Percentiles rank a stretch among this genome's conserved stretches.
Conservation (phyloP, 83 land plant genomes). For the Thuja plicata region DNA sequence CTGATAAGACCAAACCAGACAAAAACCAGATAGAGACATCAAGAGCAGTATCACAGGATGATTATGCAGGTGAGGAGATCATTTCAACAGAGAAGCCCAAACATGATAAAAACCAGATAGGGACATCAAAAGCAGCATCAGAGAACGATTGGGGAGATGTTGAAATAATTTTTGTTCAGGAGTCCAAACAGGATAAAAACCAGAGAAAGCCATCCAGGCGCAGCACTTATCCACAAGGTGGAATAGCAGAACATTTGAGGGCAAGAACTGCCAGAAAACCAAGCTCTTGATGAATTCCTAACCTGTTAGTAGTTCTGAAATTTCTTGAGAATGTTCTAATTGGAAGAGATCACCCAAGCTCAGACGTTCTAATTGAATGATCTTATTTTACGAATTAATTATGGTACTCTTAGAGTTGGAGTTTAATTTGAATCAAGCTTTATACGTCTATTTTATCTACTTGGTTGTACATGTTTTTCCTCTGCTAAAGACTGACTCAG, state of each 20-base stretch:
- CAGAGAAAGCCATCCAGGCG: background rate
- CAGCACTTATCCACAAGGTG: background rate
- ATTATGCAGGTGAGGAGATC: background rate
- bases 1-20: background rate
- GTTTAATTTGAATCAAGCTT: background rate
- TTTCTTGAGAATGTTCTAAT: background rate
- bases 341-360: background rate
- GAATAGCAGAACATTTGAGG: constrained; percentile 10
- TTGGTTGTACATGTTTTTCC: no score
- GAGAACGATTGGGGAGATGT: constrained; percentile 1
- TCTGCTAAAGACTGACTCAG: no score
- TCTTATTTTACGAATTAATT: background rate
- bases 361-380: background rate
- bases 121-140: background rate
- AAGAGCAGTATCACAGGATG: background rate
- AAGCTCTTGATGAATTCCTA: background rate
- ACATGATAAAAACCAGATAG: background rate
- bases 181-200: background rate
- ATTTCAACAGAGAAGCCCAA: background rate
- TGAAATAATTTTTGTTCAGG: background rate
- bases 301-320: background rate
- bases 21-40: background rate
- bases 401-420: background rate
- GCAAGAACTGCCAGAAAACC: background rate
- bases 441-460: background rate